Evolutionary conservation across 768 basidiomycete species (phyloP).

Genomic region (Leccinum olivaceopallidum): DNA sequence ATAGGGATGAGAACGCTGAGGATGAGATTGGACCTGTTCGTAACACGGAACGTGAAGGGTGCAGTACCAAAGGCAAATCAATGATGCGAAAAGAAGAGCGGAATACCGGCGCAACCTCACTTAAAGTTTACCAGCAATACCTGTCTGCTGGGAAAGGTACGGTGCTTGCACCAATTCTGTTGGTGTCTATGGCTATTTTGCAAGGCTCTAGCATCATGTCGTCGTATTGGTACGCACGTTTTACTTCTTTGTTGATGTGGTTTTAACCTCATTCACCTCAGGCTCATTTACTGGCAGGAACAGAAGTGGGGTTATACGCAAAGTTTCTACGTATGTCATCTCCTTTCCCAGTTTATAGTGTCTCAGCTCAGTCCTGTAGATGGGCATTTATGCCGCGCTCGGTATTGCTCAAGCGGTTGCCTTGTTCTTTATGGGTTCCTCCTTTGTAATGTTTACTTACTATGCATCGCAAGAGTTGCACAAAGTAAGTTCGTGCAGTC

Average conservation of each 20-base stretch:
- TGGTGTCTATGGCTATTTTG: slow-evolving; percentile 59
- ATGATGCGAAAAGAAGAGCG: not conserved
- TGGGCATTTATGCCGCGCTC: slow-evolving; percentile 77
- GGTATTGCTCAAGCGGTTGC: slow-evolving; percentile 70
- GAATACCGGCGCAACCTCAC: not conserved
- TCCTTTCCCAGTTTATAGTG: slow-evolving; percentile 29
- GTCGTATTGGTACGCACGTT: slow-evolving; percentile 61
- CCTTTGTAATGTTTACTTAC: slow-evolving; percentile 68
- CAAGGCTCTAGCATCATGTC: slow-evolving; percentile 74
- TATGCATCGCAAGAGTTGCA: slow-evolving; percentile 75
- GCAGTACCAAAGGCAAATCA: not conserved
- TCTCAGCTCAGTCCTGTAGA: slow-evolving; percentile 41
- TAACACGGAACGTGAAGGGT: slow-evolving; percentile 21
- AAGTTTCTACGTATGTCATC: slow-evolving; percentile 66
- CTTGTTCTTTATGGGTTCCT: slow-evolving; percentile 65
- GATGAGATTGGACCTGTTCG: slow-evolving; percentile 28
- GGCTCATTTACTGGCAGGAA: slow-evolving; percentile 74
- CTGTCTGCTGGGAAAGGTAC: slow-evolving; percentile 67
- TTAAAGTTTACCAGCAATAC: slow-evolving; percentile 48
- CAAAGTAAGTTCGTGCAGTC: slow-evolving; percentile 37
- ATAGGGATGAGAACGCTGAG: slow-evolving; percentile 36
- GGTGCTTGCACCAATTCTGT: slow-evolving; percentile 65
- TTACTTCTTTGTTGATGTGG: not conserved
- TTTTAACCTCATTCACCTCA: slow-evolving; percentile 20
- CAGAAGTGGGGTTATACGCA: slow-evolving; percentile 56